Evolutionary conservation across 2,329 filamentous ascomycete species (phyloP), one percentile per base, ranked within the genome.

Genomic region (Laburnicola sp.): DNA sequence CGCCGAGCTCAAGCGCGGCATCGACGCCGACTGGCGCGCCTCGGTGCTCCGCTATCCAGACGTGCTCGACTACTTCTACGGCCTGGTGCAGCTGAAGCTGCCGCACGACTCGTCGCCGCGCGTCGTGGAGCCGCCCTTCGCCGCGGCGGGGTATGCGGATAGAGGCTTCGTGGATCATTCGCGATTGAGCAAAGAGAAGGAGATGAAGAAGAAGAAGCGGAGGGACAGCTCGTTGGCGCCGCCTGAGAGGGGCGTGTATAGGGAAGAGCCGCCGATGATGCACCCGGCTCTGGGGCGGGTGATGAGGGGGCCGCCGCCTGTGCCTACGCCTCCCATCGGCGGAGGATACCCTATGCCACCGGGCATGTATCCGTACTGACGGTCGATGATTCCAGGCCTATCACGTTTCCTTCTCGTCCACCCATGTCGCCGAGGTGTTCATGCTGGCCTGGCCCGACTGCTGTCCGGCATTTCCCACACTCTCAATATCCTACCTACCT

Each of bases 31-130:
- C 74, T 93, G 88, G 88, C 82, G 86, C 63, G 79, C 82, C 27
- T 87, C 85, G 41, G 88, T 91, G 34, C 82, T 89, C 62, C 81
- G 85, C 48, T 93, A 92, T 62, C 89, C 88, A 3, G 87, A 91
- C 67, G 69, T 92, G n/a, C 77, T 93, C 48, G 86, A 91, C 71
- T 91, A 92, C 72, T 92, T 88, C 68, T 92, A 87, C 72, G 79
- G 83, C 52, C 76, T 91, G 32, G 86, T 91, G 31, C 82, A 86
- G 48, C 69, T 91, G 51, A 81, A 78, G 22, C 72, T 89, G 3
- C 88, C 88, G 0, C 74, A 74, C 35, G 86, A 90, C 50, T 57
- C 66, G 11, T 71, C 73, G 26, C 58, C 65, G 11, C 62, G 64
- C 32, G 72, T 78, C 1, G 41, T 62, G 9, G 66, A 74, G 44